Conservation (phyloP, 768 basidiomycete species). For the Hygrocybe coccinea region DNA sequence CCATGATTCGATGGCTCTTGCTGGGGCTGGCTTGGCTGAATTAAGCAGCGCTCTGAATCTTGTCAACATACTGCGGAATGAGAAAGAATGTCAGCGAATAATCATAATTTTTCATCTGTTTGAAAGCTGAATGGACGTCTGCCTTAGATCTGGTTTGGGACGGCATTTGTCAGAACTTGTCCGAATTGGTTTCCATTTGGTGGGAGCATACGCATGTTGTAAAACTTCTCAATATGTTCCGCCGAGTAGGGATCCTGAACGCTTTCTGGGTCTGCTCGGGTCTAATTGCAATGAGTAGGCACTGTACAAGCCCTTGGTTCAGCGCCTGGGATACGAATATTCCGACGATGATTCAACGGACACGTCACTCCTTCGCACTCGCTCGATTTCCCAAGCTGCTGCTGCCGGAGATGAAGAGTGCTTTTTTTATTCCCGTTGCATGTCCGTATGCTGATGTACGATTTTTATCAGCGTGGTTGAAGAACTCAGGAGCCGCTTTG, state of each 20-base stretch:
- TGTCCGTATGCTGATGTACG: constrained; percentile 3
- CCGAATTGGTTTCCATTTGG: constrained; percentile 59
- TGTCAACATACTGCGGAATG: constrained; percentile 60
- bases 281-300: constrained; percentile 33
- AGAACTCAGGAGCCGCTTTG: constrained; percentile 69
- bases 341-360: constrained; percentile 60
- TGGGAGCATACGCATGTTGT: constrained; percentile 68
- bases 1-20: constrained; percentile 73
- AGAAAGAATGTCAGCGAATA: constrained; percentile 66
- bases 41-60: constrained; percentile 75
- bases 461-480: constrained; percentile 56
- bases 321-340: constrained; percentile 76
- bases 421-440: background rate
- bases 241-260: constrained; percentile 41
- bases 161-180: constrained; percentile 56
- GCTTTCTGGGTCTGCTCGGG: background rate
- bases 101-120: background rate
- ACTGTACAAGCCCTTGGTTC: constrained; percentile 70
- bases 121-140: background rate
- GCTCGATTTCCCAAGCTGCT: constrained; percentile 55
- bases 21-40: constrained; percentile 73
- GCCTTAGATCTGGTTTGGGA: constrained; percentile 77
- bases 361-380: constrained; percentile 65
- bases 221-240: constrained; percentile 54
- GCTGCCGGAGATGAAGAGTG: constrained; percentile 26